Conservation (phyloP, 345 rosid genomes). For the Acer negundo region DNA sequence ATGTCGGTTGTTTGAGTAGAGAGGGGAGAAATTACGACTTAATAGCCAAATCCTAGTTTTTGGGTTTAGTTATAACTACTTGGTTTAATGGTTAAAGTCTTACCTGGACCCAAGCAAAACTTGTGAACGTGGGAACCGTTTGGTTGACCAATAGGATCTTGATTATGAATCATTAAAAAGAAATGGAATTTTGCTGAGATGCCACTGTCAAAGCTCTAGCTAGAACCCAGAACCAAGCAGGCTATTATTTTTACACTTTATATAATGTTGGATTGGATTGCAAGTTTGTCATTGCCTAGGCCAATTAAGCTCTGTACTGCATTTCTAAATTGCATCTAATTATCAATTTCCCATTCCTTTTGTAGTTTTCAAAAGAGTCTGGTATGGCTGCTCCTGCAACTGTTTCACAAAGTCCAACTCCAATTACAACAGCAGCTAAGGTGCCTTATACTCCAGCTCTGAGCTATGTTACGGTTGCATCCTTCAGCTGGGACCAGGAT, state of each 20-base stretch:
- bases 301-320: background rate
- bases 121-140: too few species aligned
- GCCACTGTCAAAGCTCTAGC: too few species aligned
- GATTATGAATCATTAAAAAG: background rate
- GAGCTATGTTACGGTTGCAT: conserved; percentile 58
- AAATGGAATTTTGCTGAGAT: background rate
- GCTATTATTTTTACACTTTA: background rate
- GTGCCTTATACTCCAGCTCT: conserved; percentile 33
- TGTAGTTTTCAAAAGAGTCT: conserved; percentile 41
- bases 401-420: conserved; percentile 36
- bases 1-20: too few species aligned
- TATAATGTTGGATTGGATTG: background rate
- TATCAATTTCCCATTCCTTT: conserved; percentile 1
- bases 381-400: conserved; percentile 27
- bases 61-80: too few species aligned
- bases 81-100: too few species aligned
- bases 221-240: background rate
- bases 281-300: background rate
- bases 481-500: conserved; percentile 99
- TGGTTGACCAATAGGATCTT: background rate
- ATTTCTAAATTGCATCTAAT: background rate
- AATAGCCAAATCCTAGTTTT: background rate
- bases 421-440: conserved; percentile 46
- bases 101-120: too few species aligned
- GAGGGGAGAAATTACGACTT: background rate